Evolutionary conservation across 2,329 filamentous ascomycete species (phyloP), one percentile per base, ranked within the genome.

Genomic region (Botryosphaeria dothidea): DNA sequence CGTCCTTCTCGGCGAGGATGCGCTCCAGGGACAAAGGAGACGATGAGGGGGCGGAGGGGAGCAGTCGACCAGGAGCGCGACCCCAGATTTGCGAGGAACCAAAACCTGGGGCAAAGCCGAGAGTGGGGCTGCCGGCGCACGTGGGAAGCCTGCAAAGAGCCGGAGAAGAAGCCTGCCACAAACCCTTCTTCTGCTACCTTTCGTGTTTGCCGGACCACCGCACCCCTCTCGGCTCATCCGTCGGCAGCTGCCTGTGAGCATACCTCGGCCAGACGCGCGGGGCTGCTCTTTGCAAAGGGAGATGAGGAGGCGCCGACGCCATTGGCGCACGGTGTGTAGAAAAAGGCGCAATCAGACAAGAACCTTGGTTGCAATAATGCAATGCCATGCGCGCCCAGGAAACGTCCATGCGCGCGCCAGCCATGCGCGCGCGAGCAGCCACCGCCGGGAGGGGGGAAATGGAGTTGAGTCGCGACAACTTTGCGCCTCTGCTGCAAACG

Each of bases 31-130:
- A 21, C 27, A 56, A 25, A 41, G 31, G 36, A 23, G 49, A 34
- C 19, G 46, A 49, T 17, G 46, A 25, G n/a, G 25, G 31, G 31
- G 31, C 31, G 31, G 25, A 29, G 15, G 34, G 3, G 21, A 6
- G 29, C 25, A 38, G 13, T 38, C 38, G 41, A 60, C 56, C 31
- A 60, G 56, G 56, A 60, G 27, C 38, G 27, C 9, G 43, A 60
- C 56, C 56, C 56, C 56, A 60, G 56, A 60, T 60, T 60, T 60
- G 41, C 56, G 54, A 57, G 52, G 34, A n/a, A 21, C 29, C 41
- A 60, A 45, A 46, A 60, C 38, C 56, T 46, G 38, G 56, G 56
- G 56, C 17, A 31, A 17, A 31, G 38, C 54, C 27, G 25, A 58
- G 41, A 23, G 34, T 25, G 52, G 34, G 52, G 52, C 52, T 9